Base-by-base conservation (phyloP, 345 rosid genomes). In the Eucalyptus cloeziana region DNA sequence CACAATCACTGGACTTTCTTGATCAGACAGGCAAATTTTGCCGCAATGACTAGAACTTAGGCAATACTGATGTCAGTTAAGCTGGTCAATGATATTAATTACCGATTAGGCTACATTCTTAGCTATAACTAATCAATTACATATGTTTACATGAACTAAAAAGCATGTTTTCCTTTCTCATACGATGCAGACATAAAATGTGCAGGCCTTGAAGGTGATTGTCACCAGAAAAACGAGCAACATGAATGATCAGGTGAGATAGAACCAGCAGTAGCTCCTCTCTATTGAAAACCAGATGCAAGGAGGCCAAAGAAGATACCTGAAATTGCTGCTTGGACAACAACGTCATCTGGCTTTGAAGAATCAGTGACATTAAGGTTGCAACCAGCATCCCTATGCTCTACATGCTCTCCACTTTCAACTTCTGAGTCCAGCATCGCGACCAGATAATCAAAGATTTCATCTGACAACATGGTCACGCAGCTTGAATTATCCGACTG, bases 401-500 rank as follows among this genome's bases (percentile, higher is more conserved):
- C 90, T 11, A 44, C 47, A 47, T 85, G 60, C 40, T 44, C 88
- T 49, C 80, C 90, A 60, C 16, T 91, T 58, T 86, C 90, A 86
- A 91, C 52, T 49, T 92, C 95, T 80, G 92, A 89, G n/a, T 94
- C 94, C 89, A 89, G 88, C 90, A 94, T 86, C 25, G 92, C 67
- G 69, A 91, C 93, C 44, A 44, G 19, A 13, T 93, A 81, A 86
- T 95, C 95, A 85, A 94, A 95, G 86, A 54, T 92, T 87, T 91
- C 95, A 86, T 88, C 92, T 1, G 96, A 95, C 89, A 94, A 93
- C 88, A 89, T 81, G 89, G 93, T 91, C 87, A 90, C 1, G 87
- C 93, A 89, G 80, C 96, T 95, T 25, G 97, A 94, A 91, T 90
- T 92, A 40, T 91, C 93, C 3, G 95, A 94, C 89, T 93, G 89